phyloP scores from a whole-genome alignment of 495 filamentous ascomycete genomes.

The Extremus antarcticus region DNA sequence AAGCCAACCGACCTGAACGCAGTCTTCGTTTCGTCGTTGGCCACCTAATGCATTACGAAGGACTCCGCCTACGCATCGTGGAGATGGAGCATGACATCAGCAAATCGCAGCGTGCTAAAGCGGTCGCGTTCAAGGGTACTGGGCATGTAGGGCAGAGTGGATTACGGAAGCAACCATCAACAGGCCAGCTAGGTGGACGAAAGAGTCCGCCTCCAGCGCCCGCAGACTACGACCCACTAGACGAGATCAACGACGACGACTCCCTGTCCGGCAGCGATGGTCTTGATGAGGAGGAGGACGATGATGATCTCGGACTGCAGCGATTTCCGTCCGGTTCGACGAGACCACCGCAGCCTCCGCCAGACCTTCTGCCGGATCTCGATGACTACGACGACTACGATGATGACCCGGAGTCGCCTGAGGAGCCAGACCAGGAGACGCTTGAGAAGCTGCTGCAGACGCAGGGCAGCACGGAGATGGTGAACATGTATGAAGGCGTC shows the following conservation, averaged over 20 bases:
- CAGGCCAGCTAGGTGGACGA: conserved; percentile 8
- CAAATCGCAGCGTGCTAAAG: conserved; percentile 9
- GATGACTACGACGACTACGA: conserved; percentile 17
- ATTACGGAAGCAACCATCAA: conserved; percentile 5
- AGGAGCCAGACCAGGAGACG: conserved; percentile 17
- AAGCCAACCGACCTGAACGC: conserved; percentile 20
- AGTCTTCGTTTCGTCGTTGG: conserved; percentile 22
- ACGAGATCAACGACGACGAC: conserved; percentile 14
- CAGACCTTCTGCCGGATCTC: conserved; percentile 14
- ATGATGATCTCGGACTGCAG: conserved; percentile 10
- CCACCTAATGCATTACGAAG: conserved; percentile 21
- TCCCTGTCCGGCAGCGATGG: not conserved
- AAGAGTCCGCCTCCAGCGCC: conserved; percentile 3
- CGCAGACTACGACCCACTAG: conserved; percentile 2
- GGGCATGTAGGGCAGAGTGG: conserved; percentile 4
- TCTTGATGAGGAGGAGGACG: conserved; percentile 4
- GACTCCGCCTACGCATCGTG: conserved; percentile 19
- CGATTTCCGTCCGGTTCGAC: conserved; percentile 19
- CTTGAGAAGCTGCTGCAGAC: conserved; percentile 15
- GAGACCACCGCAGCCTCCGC: conserved; percentile 8
- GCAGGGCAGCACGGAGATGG: conserved; percentile 8
- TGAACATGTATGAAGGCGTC: conserved; percentile 12
- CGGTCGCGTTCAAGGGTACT: conserved; percentile 18
- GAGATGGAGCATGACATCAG: conserved; percentile 22
- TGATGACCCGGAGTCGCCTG: conserved; percentile 8